Conservation (phyloP, 2,329 filamentous ascomycete genomes). For the Ascochyta koolunga region DNA sequence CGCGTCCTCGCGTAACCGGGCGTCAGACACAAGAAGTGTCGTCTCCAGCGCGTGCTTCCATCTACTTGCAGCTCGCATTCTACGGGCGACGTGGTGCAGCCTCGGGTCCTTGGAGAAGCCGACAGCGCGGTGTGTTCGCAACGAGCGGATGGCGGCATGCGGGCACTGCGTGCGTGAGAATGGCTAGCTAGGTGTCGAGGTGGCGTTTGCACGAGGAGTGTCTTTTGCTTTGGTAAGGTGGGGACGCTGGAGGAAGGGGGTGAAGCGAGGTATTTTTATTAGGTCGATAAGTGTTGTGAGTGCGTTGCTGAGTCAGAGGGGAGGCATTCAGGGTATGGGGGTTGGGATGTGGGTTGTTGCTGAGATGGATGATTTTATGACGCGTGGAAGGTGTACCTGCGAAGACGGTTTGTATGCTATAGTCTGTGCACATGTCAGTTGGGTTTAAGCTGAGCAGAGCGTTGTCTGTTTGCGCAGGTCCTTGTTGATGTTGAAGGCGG, state of each 20-base stretch:
- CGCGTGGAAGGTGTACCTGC: conserved; percentile 44
- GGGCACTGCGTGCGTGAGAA: conserved; percentile 25
- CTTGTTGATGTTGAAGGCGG: conserved; percentile 49
- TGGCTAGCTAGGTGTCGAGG: conserved; percentile 47
- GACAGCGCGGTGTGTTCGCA: conserved; percentile 24
- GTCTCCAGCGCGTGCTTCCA: conserved; percentile 31
- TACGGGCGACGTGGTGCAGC: conserved; percentile 26
- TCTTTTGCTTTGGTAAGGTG: conserved; percentile 52
- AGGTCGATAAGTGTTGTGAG: conserved; percentile 34
- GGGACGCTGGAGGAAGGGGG: conserved; percentile 61
- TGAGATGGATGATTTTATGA: conserved; percentile 41
- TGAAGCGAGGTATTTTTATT: conserved; percentile 58
- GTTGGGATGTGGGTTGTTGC: conserved; percentile 42
- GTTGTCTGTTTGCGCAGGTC: conserved; percentile 40
- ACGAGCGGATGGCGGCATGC: conserved; percentile 15
- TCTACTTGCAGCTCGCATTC: conserved; percentile 33
- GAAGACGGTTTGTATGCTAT: conserved; percentile 46
- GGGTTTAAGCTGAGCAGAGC: conserved; percentile 30
- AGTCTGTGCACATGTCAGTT: conserved; percentile 39
- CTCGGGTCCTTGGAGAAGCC: conserved; percentile 35
- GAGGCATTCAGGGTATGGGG: conserved; percentile 39
- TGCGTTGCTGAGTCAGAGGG: conserved; percentile 31
- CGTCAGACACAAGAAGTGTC: conserved; percentile 14
- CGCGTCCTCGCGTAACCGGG: too few species aligned
- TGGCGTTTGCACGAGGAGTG: conserved; percentile 57